Conservation (phyloP, 306 rosid species). For the Arachis hypogaea region DNA sequence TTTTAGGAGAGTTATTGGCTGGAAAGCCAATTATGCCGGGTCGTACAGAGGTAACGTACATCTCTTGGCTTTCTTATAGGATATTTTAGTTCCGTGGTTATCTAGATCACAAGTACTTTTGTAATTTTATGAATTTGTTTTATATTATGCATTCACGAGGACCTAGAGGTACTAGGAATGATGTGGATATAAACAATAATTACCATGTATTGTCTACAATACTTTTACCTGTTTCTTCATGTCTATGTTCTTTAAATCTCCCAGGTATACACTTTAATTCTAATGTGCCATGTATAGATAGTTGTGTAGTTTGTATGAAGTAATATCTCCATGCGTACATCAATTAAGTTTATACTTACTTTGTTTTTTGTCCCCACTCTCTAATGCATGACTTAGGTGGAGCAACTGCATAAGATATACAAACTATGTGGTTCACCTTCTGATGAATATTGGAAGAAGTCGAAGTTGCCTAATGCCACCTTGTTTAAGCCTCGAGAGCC, state of each 20-base stretch:
- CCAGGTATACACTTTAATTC: background rate
- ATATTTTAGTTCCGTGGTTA: constrained; percentile 32
- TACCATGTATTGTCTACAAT: background rate
- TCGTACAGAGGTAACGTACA: constrained; percentile 82
- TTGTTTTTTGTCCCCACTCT: constrained; percentile 24
- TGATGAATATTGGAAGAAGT: constrained; percentile 86
- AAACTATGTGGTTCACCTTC: constrained; percentile 96
- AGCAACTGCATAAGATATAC: constrained; percentile 94
- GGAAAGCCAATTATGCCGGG: constrained; percentile 99
- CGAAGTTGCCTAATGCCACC: constrained; percentile 88
- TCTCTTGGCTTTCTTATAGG: constrained; percentile 27
- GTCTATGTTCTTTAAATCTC: background rate
- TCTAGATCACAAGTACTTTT: constrained; percentile 15
- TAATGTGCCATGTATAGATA: constrained; percentile 8
- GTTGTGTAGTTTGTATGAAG: constrained; percentile 1
- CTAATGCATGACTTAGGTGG: constrained; percentile 64
- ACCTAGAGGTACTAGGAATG: constrained; percentile 11
- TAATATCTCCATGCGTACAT: constrained; percentile 27
- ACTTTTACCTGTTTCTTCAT: background rate
- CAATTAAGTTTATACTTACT: background rate
- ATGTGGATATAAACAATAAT: constrained; percentile 4
- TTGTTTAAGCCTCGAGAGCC: constrained; percentile 86
- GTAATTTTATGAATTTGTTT: constrained; percentile 21
- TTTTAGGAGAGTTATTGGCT: constrained; percentile 88
- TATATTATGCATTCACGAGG: constrained; percentile 16